Evolutionary conservation across 78 protist species (phyloP), one percentile per base, ranked within the genome.

Genomic region (Thecamonas trahens): DNA sequence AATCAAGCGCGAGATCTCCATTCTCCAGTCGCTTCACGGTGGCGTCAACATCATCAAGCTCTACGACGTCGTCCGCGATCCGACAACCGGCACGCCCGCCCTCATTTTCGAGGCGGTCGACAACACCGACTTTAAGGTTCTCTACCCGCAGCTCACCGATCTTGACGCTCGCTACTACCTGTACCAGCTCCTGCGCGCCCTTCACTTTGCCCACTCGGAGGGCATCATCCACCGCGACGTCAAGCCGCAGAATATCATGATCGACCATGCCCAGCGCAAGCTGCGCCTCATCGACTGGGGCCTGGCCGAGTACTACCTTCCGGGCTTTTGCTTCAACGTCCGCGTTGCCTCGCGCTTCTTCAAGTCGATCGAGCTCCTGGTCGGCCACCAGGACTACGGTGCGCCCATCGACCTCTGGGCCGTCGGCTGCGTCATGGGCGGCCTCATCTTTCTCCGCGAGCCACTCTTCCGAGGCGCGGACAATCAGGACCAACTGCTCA

Each of bases 261-360:
- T 97, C 69, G 99, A 98, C 70, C 99, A 92, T 71, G 79, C 67
- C 38, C 83, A 87, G 70, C 61, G 92, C 13, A 22, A 53, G 66
- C 78, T 96, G 38, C 71, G 97, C 44, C 85, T 96, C 29, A 96
- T 96, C 63, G 99, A 98, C 69, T 98, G 99, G 98, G 99, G 99
- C 7, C 76, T 98, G 35, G 99, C 99, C 9, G 99, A 98, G 70
- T 98, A 92, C 79, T 98, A 96, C 76, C 98, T 90, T 64, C 97
- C 89, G 20, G 89, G 80, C 45, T 66, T 53, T 22, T 96, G 89
- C 57, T 98, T 95, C 85, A 98, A 98, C 76, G 99, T 98, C n/a
- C 88, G 99, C 32, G 99, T 98, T 35, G 99, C 99, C n/a, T 92
- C 98, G 5, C 72, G 99, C 8, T 96, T 91, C 85, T 98, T 87